Conservation (phyloP, 331 rosid genomes). For the Malus hybrid region DNA sequence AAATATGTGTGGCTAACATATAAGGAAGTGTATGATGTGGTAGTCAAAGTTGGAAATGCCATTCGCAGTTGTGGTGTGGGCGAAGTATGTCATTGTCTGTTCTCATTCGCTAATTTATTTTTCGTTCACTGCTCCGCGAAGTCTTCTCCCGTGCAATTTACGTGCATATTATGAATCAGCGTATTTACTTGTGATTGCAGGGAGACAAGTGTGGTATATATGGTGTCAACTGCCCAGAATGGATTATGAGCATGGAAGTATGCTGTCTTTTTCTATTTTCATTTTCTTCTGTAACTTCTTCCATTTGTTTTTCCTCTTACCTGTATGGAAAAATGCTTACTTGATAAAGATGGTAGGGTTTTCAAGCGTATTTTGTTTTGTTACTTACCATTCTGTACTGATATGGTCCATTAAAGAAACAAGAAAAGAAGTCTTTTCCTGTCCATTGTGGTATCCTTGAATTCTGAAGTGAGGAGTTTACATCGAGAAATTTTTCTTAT, state of each 20-base stretch:
- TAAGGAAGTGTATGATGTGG: slow-evolving; percentile 63
- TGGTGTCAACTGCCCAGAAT: slow-evolving; percentile 71
- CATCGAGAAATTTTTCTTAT: neutral
- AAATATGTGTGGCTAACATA: slow-evolving; percentile 76
- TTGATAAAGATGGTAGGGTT: neutral
- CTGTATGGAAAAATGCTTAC: neutral
- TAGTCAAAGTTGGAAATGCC: slow-evolving; percentile 74
- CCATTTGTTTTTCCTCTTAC: neutral
- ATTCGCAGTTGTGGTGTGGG: slow-evolving; percentile 63
- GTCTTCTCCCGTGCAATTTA: neutral
- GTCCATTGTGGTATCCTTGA: neutral
- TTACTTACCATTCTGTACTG: neutral
- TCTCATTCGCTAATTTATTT: neutral
- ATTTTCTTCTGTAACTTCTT: slow-evolving; percentile 3
- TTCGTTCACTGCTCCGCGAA: neutral
- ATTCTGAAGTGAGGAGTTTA: neutral
- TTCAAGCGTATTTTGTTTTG: neutral
- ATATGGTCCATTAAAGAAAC: neutral
- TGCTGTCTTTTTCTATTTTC: neutral
- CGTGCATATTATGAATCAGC: neutral
- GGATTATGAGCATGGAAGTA: slow-evolving; percentile 99
- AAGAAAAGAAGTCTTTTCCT: neutral
- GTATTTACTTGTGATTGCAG: slow-evolving; percentile 36
- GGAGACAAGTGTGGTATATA: slow-evolving; percentile 87
- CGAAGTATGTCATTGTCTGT: slow-evolving; percentile 34